These are phyloP conservation scores for Eruca vesicaria DNA, from an alignment of 441 rosid genomes.

Conservation along the genomic window DNA sequence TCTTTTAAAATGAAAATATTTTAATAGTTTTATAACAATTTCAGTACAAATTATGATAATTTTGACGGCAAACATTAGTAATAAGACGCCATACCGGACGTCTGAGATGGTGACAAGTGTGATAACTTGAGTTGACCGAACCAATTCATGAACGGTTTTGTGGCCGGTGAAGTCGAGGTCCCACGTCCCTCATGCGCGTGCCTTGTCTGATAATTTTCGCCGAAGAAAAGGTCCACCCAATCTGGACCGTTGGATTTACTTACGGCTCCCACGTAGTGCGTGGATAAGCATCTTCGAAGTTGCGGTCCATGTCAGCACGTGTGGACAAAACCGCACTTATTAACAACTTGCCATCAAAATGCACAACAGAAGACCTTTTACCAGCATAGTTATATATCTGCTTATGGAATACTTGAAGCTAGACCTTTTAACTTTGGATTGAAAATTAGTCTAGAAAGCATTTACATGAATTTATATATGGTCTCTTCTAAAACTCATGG, in stretches of 20 bases:
- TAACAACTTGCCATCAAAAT: constrained; percentile 19
- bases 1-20: not conserved
- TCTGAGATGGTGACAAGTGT: constrained; percentile 26
- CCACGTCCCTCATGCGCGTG: constrained; percentile 35
- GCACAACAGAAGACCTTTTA: not conserved
- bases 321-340: constrained; percentile 31
- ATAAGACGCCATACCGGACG: not conserved
- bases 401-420: not conserved
- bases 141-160: constrained; percentile 14
- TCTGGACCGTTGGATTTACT: constrained; percentile 27
- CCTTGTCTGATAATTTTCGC: constrained; percentile 26
- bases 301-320: constrained; percentile 37
- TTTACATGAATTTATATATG: not conserved
- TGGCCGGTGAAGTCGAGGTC: constrained; percentile 27
- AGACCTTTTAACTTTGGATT: not conserved
- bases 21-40: not conserved
- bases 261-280: constrained; percentile 25
- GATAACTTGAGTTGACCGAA: constrained; percentile 20
- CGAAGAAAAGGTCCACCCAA: constrained; percentile 26
- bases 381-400: not conserved
- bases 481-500: not conserved
- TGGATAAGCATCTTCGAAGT: constrained; percentile 30
- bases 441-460: not conserved
- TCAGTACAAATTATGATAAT: not conserved
- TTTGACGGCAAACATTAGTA: not conserved